Evolutionary conservation across 129 eudicot species (phyloP).

Genomic region (Ambrosia trifida): DNA sequence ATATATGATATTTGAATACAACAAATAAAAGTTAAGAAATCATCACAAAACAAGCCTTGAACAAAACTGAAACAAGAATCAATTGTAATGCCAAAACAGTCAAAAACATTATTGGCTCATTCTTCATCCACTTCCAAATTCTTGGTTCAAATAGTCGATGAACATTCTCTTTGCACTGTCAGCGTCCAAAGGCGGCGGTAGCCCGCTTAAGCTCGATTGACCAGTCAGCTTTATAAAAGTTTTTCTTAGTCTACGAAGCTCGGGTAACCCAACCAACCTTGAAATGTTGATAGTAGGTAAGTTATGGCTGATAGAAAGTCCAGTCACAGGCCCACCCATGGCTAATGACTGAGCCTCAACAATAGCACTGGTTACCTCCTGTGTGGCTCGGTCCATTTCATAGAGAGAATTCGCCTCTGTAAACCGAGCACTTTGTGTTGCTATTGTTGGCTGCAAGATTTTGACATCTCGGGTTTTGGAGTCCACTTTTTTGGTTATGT

Average conservation of each 20-base stretch:
- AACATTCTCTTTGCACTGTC: conserved; percentile 97
- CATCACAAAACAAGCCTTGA: too few relatives aligned
- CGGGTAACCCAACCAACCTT: conserved; percentile 76
- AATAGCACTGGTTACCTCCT: conserved; percentile 68
- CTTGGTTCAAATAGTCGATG: conserved; percentile 89
- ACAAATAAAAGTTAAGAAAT: too few relatives aligned
- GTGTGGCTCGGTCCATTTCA: conserved; percentile 94
- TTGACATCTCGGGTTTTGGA: conserved; percentile 77
- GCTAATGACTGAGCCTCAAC: conserved; percentile 84
- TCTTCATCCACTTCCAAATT: conserved; percentile 59
- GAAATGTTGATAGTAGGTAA: conserved; percentile 63
- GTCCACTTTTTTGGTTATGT: conserved; percentile 80
- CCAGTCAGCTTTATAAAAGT: conserved; percentile 90
- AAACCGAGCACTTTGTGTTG: conserved; percentile 69
- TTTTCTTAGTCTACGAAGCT: conserved; percentile 78
- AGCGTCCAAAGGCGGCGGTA: conserved; percentile 90
- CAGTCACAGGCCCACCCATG: conserved; percentile 76
- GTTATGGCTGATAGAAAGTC: conserved; percentile 59
- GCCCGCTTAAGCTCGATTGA: conserved; percentile 93
- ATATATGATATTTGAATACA: too few relatives aligned
- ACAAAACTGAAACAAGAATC: too few relatives aligned
- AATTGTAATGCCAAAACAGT: too few relatives aligned
- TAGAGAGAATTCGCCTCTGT: conserved; percentile 87
- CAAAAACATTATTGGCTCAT: neutral
- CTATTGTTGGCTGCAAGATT: conserved; percentile 93